These are phyloP conservation scores for Cymbopogon flexuosus DNA, from an alignment of 202 grass and related monocot species.

Conservation along the genomic window DNA sequence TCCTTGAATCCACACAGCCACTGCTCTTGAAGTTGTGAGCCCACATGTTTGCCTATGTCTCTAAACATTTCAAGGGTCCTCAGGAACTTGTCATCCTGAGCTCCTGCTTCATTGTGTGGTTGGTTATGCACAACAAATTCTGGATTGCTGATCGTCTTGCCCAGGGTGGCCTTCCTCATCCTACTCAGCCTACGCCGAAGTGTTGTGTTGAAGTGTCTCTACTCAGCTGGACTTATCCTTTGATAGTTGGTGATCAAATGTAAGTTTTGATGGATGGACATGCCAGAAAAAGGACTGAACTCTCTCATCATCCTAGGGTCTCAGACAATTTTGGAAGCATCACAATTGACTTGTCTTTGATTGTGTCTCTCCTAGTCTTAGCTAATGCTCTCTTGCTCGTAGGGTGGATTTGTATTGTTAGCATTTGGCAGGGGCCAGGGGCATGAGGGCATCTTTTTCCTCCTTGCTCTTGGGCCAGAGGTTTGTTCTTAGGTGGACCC, in stretches of 20 bases:
- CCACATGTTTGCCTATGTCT: not conserved
- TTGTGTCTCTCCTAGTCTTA: not conserved
- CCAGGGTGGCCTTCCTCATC: not conserved
- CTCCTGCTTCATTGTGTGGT: not conserved
- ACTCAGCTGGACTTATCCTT: not conserved
- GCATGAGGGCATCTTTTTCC: not conserved
- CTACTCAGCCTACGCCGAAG: not conserved
- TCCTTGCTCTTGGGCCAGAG: not conserved
- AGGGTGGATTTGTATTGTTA: not conserved
- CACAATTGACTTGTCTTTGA: not conserved
- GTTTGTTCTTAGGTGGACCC: not conserved
- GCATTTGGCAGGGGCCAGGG: not conserved
- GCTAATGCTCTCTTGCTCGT: not conserved
- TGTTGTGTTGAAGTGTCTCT: not conserved
- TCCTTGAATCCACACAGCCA: not conserved
- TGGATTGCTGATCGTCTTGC: not conserved
- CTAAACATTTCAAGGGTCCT: not conserved
- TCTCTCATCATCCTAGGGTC: not conserved
- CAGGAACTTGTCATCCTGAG: not conserved
- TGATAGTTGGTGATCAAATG: not conserved
- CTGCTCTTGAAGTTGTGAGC: not conserved
- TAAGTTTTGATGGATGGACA: not conserved
- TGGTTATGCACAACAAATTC: not conserved
- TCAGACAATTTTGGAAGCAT: not conserved
- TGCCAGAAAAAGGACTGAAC: not conserved